Conservation (phyloP, 192 early-diverging fungal species). For the Helicostylum pulchrum region DNA sequence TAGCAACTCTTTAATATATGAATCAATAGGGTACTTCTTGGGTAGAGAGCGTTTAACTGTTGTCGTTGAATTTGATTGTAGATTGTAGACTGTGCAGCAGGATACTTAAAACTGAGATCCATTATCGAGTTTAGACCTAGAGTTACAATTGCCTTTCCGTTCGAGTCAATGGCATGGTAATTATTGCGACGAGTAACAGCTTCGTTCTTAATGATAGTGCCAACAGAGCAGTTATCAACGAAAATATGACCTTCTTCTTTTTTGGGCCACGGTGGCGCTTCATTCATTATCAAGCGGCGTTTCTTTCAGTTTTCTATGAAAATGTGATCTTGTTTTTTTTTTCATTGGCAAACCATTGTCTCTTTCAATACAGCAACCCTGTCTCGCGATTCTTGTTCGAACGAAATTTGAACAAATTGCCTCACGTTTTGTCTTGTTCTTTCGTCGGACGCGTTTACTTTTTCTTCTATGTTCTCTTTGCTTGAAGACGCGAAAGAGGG, state of each 20-base stretch:
- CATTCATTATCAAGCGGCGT: slow-evolving; percentile 1
- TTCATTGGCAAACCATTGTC: too few relatives aligned
- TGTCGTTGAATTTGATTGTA: slow-evolving; percentile 4
- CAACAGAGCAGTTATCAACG: slow-evolving; percentile 2
- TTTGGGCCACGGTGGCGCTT: not conserved
- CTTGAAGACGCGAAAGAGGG: too few relatives aligned
- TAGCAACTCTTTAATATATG: slow-evolving; percentile 1
- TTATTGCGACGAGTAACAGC: not conserved
- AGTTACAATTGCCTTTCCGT: slow-evolving; percentile 6
- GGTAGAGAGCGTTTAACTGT: slow-evolving; percentile 1
- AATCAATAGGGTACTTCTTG: slow-evolving; percentile 12
- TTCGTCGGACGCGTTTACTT: too few relatives aligned
- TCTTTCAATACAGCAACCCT: too few relatives aligned
- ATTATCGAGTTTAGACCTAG: slow-evolving; percentile 8
- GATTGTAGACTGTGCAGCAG: slow-evolving; percentile 1
- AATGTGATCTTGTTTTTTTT: too few relatives aligned
- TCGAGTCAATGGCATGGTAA: slow-evolving; percentile 9
- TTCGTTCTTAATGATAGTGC: not conserved
- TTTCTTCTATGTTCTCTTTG: too few relatives aligned
- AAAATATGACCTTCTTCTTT: slow-evolving; percentile 8
- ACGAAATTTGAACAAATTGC: too few relatives aligned
- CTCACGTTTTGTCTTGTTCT: too few relatives aligned
- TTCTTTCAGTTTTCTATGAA: too few relatives aligned
- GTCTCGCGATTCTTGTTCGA: too few relatives aligned
- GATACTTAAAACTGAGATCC: slow-evolving; percentile 4